These are phyloP conservation scores for Moesziomyces sp. DNA, from an alignment of 1,284 basidiomycete genomes.

Conservation along the genomic window DNA sequence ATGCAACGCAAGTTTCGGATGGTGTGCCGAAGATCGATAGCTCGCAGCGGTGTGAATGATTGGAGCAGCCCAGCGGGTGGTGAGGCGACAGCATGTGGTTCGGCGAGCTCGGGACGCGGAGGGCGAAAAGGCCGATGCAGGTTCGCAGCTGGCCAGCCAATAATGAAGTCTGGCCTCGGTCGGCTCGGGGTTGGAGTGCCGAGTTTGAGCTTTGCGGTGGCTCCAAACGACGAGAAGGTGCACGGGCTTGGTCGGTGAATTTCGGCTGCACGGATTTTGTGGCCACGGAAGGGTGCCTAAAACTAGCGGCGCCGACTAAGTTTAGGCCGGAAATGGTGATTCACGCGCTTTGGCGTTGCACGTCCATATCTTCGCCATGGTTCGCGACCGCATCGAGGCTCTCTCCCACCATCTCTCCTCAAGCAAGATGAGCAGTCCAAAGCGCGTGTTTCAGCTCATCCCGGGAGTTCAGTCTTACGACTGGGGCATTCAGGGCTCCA, in stretches of 20 bases:
- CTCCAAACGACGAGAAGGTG: background rate
- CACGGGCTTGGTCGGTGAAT: slow-evolving; percentile 3
- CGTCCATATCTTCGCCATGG: slow-evolving; percentile 1
- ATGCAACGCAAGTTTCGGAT: background rate
- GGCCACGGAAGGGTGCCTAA: background rate
- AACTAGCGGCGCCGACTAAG: background rate
- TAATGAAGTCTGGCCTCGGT: background rate
- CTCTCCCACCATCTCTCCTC: slow-evolving; percentile 13
- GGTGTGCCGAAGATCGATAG: background rate
- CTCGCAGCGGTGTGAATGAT: background rate
- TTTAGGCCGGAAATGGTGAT: background rate
- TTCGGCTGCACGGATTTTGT: background rate
- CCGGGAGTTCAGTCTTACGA: slow-evolving; percentile 66
- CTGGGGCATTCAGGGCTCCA: slow-evolving; percentile 58
- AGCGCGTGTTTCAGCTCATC: slow-evolving; percentile 52
- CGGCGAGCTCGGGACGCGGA: slow-evolving; percentile 29
- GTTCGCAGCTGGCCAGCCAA: background rate
- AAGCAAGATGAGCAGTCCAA: background rate
- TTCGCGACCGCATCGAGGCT: slow-evolving; percentile 1
- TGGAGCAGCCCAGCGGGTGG: background rate
- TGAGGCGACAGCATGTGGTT: slow-evolving; percentile 12
- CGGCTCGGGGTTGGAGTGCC: background rate
- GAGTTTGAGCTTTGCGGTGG: too few species aligned
- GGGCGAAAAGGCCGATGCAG: slow-evolving; percentile 19
- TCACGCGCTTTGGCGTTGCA: background rate